Conservation (phyloP, 2,329 filamentous ascomycete genomes). For the Ophiosphaerella herpotricha region DNA sequence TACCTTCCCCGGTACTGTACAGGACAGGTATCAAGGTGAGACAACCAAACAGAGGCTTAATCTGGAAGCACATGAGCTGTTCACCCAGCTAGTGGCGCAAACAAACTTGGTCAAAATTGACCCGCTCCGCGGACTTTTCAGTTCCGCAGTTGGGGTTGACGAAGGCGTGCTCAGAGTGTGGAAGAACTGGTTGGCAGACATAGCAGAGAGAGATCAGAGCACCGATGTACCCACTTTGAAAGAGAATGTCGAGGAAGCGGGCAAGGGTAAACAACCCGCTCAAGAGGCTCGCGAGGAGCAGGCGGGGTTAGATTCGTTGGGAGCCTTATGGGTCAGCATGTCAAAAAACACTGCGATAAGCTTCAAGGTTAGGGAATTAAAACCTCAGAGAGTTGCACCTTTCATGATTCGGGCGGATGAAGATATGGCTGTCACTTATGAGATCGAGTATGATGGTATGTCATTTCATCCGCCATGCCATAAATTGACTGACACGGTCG, state of each 20-base stretch:
- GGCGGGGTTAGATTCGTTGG: conserved; percentile 17
- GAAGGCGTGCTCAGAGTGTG: conserved; percentile 73
- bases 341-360: conserved; percentile 68
- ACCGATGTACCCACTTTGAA: conserved; percentile 7
- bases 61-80: conserved; percentile 72
- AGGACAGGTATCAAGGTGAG: conserved; percentile 43
- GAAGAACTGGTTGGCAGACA: conserved; percentile 69
- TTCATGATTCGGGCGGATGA: conserved; percentile 64
- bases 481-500: not conserved
- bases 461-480: conserved; percentile 4
- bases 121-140: conserved; percentile 64
- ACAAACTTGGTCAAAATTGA: conserved; percentile 71
- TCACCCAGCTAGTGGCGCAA: conserved; percentile 73
- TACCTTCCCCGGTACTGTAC: conserved; percentile 39
- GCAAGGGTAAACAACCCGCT: conserved; percentile 26
- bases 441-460: conserved; percentile 73
- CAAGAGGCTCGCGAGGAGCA: conserved; percentile 15
- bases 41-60: conserved; percentile 63
- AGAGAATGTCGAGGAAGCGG: conserved; percentile 30
- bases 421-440: conserved; percentile 70
- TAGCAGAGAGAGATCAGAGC: conserved; percentile 29
- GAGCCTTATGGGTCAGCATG: conserved; percentile 71
- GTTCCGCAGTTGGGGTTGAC: conserved; percentile 67
- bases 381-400: conserved; percentile 53
- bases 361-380: conserved; percentile 65